These are phyloP conservation scores for Clitopilus hobsonii DNA, from an alignment of 768 basidiomycete species.

Conservation along the genomic window DNA sequence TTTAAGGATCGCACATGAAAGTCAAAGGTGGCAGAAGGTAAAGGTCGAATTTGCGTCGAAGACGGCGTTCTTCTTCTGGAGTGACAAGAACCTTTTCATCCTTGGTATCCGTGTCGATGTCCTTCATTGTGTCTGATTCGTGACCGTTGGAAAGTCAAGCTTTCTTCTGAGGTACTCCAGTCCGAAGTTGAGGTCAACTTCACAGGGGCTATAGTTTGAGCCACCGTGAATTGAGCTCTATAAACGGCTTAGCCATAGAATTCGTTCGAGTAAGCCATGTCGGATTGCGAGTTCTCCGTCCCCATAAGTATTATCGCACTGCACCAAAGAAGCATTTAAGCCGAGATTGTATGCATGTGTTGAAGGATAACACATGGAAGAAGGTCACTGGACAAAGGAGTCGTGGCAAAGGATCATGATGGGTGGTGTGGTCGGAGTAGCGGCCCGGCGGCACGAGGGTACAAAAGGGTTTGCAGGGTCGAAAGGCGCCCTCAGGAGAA, in stretches of 20 bases:
- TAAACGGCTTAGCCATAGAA: no score
- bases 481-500: background rate
- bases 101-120: background rate
- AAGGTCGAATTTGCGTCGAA: conserved; percentile 37
- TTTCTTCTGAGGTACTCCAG: background rate
- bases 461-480: background rate
- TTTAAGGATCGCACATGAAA: conserved; percentile 28
- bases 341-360: background rate
- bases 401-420: background rate
- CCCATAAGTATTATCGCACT: background rate
- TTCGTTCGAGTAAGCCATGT: background rate
- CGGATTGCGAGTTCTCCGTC: background rate
- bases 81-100: conserved; percentile 8
- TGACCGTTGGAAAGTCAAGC: background rate
- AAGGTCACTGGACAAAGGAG: background rate
- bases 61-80: conserved; percentile 22
- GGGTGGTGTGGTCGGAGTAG: background rate
- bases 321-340: background rate
- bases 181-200: no score
- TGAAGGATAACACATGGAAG: background rate
- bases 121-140: background rate
- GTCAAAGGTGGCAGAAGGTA: conserved; percentile 37
- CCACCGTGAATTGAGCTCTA: no score
- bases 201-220: no score
- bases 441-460: background rate